Evolutionary conservation across 352 stramenopile genomes (phyloP), one percentile per base, ranked within the genome.

Genomic region (Labyrinthula sp.): DNA sequence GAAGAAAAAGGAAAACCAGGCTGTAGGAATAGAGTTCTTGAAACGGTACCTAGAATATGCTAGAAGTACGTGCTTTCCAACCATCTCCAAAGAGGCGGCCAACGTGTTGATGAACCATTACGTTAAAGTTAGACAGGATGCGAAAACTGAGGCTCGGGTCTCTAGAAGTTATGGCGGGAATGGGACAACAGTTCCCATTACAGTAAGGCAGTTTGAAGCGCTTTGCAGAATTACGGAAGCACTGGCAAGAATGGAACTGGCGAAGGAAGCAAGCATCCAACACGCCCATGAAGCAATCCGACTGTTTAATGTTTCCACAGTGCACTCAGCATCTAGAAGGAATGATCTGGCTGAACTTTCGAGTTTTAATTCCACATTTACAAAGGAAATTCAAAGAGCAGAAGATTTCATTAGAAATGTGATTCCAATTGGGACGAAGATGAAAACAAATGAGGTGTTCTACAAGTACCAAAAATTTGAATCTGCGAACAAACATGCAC

Each of bases 1-100:
- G 10, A 23, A 12, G 1, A 54, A 67, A 14, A 47, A 60, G 20
- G 58, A 65, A 37, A 46, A 59, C 24, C 58, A 60, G 52, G 45
- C 33, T 3, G 59, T 49, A 33, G 65, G 64, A 25, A 41, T 67
- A 12, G 67, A 75, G 54, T 57, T 87, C 22, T 78, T 97, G 52
- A 97, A 96, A 59, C 81, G 85, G 61, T 98, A 92, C 57, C 87
- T 98, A 58, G 85, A 88, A 38, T 98, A 97, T 62, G 94, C 81
- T 60, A 81, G 90, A 26, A 69, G 75, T 2, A 85, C 82, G 27
- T 94, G 82, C 38, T 70, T 77, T 8, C 71, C 74, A 20, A 23
- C 39, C 12, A 67, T 97, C n/a, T 88, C 76, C 1, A 67, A 83
- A 35, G 68, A 75, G 30, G 79, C 84, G 0, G 79, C 77, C 10